Conservation (phyloP, 768 basidiomycete genomes). For the Collybiopsis confluens region DNA sequence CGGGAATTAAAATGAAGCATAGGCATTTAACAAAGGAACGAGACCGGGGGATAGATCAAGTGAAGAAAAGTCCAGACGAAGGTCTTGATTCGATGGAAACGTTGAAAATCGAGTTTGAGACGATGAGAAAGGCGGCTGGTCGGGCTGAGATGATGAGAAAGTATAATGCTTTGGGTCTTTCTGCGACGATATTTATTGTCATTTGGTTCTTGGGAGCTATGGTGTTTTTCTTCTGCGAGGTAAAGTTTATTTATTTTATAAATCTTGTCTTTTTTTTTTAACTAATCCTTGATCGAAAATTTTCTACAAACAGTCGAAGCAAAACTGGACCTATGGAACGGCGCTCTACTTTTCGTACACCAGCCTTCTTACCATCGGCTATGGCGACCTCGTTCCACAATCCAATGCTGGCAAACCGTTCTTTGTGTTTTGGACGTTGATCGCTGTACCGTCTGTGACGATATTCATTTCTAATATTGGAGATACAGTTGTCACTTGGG, state of each 20-base stretch:
- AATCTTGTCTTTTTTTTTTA: not conserved
- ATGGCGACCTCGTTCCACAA: conserved; percentile 34
- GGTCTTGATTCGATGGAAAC: not conserved
- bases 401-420: conserved; percentile 34
- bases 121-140: conserved; percentile 31
- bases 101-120: conserved; percentile 26
- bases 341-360: conserved; percentile 37
- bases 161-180: conserved; percentile 25
- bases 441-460: conserved; percentile 37
- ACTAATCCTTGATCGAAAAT: not conserved
- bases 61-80: not conserved
- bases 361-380: conserved; percentile 36
- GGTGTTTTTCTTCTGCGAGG: conserved; percentile 32
- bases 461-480: conserved; percentile 45
- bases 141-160: conserved; percentile 19
- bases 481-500: conserved; percentile 39
- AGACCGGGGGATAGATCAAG: conserved; percentile 17
- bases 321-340: conserved; percentile 32
- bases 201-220: conserved; percentile 34
- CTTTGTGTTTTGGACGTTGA: conserved; percentile 38
- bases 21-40: conserved; percentile 29
- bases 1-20: conserved; percentile 28
- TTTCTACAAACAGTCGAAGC: conserved; percentile 16
- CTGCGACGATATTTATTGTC: conserved; percentile 22
- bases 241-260: conserved; percentile 7